A percentile compares a stretch with the other conserved stretches of the same genome.
These are phyloP conservation scores for Penicillium thymicola DNA, from an alignment of 2,329 filamentous ascomycete genomes.

Conservation along the genomic window DNA sequence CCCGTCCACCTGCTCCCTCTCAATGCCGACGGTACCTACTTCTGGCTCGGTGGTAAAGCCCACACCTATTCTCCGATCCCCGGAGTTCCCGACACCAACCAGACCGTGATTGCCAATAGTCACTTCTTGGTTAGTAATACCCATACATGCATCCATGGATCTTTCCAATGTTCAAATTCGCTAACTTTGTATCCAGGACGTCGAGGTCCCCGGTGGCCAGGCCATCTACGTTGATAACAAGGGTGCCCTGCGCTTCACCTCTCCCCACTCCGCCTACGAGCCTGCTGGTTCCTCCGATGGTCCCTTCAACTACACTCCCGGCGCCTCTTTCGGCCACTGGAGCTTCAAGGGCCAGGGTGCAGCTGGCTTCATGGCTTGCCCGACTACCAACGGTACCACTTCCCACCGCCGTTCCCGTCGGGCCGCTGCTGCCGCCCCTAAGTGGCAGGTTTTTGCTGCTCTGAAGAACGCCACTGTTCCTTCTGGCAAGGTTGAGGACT, in stretches of 20 bases:
- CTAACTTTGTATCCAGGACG: slow-evolving; percentile 36
- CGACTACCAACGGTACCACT: slow-evolving; percentile 18
- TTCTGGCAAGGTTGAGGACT: slow-evolving; percentile 36
- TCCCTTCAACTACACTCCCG: slow-evolving; percentile 46
- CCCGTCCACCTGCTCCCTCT: slow-evolving; percentile 48
- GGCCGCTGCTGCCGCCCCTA: slow-evolving; percentile 9
- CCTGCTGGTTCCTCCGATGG: slow-evolving; percentile 50
- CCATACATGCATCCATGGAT: not conserved
- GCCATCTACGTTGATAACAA: slow-evolving; percentile 54
- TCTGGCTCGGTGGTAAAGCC: slow-evolving; percentile 49
- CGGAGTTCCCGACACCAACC: slow-evolving; percentile 39
- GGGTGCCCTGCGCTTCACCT: slow-evolving; percentile 56
- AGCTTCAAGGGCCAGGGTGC: slow-evolving; percentile 32
- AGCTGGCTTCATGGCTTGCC: slow-evolving; percentile 44
- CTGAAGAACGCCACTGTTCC: slow-evolving; percentile 39
- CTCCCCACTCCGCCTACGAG: slow-evolving; percentile 52
- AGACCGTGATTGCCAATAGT: slow-evolving; percentile 46
- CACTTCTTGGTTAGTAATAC: slow-evolving; percentile 30
- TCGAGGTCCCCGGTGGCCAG: slow-evolving; percentile 61
- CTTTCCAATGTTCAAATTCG: not conserved
- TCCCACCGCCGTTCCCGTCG: slow-evolving; percentile 6
- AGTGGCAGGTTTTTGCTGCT: slow-evolving; percentile 42
- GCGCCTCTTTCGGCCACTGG: slow-evolving; percentile 26
- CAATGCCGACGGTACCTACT: slow-evolving; percentile 45
- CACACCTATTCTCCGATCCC: slow-evolving; percentile 48